phyloP scores from a whole-genome alignment of 2,329 filamentous ascomycete genomes.

The Pleoardoris graminearum region DNA sequence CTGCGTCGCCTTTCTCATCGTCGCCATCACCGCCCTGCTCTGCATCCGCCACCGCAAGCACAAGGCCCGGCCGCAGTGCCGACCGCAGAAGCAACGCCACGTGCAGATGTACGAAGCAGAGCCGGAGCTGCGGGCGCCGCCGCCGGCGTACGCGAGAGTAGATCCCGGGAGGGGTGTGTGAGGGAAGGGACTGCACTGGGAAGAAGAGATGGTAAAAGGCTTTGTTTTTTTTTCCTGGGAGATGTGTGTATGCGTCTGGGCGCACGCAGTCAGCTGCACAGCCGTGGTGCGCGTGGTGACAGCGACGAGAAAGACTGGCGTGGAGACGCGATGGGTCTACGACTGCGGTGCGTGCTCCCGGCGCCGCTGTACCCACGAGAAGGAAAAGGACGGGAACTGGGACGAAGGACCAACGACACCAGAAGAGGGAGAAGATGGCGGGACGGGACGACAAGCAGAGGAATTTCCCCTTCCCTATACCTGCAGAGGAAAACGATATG shows the following conservation, averaged over 20 bases:
- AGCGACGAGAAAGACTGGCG: not conserved
- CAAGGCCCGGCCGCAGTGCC: not conserved
- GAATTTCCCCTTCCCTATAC: no score
- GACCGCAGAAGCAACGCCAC: not conserved
- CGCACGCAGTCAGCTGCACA: no score
- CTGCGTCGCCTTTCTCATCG: slow-evolving; percentile 17
- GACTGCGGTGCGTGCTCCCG: not conserved
- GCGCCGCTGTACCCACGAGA: not conserved
- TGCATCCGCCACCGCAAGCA: slow-evolving; percentile 17
- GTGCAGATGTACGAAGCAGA: not conserved
- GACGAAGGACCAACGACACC: not conserved
- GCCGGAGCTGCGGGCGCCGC: not conserved
- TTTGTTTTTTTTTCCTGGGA: no score
- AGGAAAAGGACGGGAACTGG: not conserved
- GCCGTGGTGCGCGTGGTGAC: not conserved
- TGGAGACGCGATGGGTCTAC: not conserved
- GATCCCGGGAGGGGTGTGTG: not conserved
- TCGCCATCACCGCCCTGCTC: slow-evolving; percentile 19
- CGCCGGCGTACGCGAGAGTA: slow-evolving; percentile 1
- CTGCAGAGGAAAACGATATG: not conserved
- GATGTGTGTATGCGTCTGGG: no score
- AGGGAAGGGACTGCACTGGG: not conserved
- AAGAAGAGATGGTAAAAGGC: not conserved
- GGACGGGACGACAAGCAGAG: not conserved
- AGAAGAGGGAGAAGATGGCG: not conserved